Conservation (phyloP, 2,329 filamentous ascomycete genomes). For the Seiridium cupressi region DNA sequence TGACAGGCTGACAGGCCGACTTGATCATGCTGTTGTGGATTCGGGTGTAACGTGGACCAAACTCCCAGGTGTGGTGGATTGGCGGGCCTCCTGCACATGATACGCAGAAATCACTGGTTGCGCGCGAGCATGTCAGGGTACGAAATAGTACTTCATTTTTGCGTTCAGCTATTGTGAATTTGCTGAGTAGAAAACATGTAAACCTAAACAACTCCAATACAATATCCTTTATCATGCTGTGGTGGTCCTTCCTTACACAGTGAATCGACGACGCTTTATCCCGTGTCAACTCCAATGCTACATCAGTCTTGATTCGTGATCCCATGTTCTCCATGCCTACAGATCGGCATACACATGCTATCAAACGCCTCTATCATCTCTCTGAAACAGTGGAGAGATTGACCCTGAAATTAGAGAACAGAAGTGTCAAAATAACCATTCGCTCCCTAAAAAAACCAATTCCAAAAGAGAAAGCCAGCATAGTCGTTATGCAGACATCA, state of each 20-base stretch:
- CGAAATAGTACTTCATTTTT: background rate
- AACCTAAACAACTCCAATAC: background rate
- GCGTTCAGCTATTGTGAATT: background rate
- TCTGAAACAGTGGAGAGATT: background rate
- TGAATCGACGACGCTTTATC: background rate
- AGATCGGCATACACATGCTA: background rate
- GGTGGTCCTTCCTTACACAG: background rate
- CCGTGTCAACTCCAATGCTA: background rate
- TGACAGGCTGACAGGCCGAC: too few relatives aligned
- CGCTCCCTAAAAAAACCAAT: conserved; percentile 3
- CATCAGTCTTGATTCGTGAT: background rate
- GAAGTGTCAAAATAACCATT: background rate
- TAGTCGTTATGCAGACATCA: conserved; percentile 16
- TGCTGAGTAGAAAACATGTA: background rate
- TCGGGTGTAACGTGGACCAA: too few relatives aligned
- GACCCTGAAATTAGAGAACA: background rate
- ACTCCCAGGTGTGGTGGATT: too few relatives aligned
- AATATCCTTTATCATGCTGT: background rate
- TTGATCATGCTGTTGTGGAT: too few relatives aligned
- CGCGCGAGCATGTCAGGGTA: too few relatives aligned
- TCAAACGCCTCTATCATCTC: background rate
- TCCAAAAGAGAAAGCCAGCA: conserved; percentile 12
- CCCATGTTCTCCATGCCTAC: background rate
- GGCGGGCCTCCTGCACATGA: too few relatives aligned
- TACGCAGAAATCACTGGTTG: too few relatives aligned